phyloP scores from a whole-genome alignment of 345 rosid genomes.

The Capsella bursapastoris region DNA sequence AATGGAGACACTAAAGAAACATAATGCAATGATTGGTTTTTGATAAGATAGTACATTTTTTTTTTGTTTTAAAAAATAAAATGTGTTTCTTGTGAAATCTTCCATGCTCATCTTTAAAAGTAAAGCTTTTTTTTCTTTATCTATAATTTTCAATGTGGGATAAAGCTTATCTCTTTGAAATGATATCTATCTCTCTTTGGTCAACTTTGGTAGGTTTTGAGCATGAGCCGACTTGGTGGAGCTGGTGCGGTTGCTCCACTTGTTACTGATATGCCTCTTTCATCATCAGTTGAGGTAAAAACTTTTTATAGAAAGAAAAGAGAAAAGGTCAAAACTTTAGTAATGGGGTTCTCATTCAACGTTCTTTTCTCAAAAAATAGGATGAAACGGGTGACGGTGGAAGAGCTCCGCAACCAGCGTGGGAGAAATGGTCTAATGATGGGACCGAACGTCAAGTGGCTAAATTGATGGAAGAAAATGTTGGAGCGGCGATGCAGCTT shows the following conservation, averaged over 20 bases:
- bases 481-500: conserved; percentile 97
- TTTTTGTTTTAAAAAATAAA: not conserved
- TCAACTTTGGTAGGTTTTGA: conserved; percentile 77
- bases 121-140: not conserved
- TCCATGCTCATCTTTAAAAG: conserved; percentile 39
- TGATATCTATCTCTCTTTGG: conserved; percentile 29
- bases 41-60: conserved; percentile 23
- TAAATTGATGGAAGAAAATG: conserved; percentile 97
- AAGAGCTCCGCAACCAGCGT: conserved; percentile 80
- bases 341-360: conserved; percentile 11
- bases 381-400: conserved; percentile 87
- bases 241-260: conserved; percentile 99
- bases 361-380: conserved; percentile 40
- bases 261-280: conserved; percentile 88
- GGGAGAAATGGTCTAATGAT: conserved; percentile 99
- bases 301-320: not conserved
- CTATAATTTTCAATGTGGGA: conserved; percentile 28
- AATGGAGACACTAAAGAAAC: conserved; percentile 40
- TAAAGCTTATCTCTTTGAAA: conserved; percentile 34
- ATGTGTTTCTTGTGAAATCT: conserved; percentile 27
- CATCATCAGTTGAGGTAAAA: conserved; percentile 85
- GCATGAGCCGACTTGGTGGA: conserved; percentile 99
- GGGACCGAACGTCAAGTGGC: conserved; percentile 96
- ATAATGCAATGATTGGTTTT: conserved; percentile 41
- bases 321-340: conserved; percentile 27